Percentiles rank a stretch among this genome's conserved stretches.
Conservation (phyloP, 2,329 filamentous ascomycete species). For the Rhexocercosporidium sp. region DNA sequence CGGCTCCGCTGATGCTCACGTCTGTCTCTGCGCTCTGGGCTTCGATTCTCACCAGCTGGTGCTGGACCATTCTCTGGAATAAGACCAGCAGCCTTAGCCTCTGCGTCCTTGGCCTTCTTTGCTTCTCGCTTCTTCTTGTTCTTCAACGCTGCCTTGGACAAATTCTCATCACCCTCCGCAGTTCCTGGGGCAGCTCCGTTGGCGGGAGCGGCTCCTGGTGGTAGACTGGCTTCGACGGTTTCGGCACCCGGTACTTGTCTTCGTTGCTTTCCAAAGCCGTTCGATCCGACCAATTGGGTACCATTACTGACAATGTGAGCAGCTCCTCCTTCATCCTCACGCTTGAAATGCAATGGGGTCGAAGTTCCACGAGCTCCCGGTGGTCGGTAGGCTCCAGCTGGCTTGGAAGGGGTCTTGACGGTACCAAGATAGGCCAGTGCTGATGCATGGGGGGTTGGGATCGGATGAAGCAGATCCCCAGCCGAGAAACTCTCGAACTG, state of each 20-base stretch:
- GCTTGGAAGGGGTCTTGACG: constrained; percentile 93
- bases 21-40: constrained; percentile 55
- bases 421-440: constrained; percentile 82
- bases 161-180: constrained; percentile 65
- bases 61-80: constrained; percentile 34
- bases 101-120: constrained; percentile 86
- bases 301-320: constrained; percentile 84
- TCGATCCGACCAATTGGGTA: constrained; percentile 65
- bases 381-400: constrained; percentile 94
- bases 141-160: constrained; percentile 87
- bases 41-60: constrained; percentile 36
- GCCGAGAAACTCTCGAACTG: constrained; percentile 61
- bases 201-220: constrained; percentile 71
- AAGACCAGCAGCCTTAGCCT: constrained; percentile 60
- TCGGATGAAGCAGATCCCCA: constrained; percentile 73
- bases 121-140: constrained; percentile 98
- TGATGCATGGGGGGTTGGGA: constrained; percentile 82
- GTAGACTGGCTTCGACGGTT: constrained; percentile 60
- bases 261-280: constrained; percentile 78
- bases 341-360: constrained; percentile 94
- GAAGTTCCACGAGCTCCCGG: constrained; percentile 88
- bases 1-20: constrained; percentile 59
- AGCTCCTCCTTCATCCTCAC: constrained; percentile 93
- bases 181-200: constrained; percentile 65
- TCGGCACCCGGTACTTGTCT: constrained; percentile 90